phyloP scores from a whole-genome alignment of 768 basidiomycete species.

The Hydnum rufescens region DNA sequence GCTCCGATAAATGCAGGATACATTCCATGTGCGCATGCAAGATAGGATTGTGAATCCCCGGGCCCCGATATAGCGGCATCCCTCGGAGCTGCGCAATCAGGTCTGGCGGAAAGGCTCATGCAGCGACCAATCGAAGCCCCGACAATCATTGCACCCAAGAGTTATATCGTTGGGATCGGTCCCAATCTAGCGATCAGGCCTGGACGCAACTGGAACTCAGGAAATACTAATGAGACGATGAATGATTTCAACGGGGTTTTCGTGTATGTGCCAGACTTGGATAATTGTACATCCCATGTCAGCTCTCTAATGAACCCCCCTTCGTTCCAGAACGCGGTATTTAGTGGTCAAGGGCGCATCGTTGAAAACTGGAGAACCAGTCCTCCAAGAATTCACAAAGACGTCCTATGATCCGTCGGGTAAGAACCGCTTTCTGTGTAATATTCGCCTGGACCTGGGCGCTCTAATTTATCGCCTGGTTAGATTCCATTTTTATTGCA shows the following conservation, averaged over 20 bases:
- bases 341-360: conserved; percentile 76
- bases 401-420: no score
- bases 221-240: conserved; percentile 59
- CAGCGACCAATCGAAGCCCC: conserved; percentile 53
- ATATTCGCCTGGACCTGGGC: conserved; percentile 19
- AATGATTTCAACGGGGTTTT: conserved; percentile 60
- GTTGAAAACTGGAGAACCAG: conserved; percentile 63
- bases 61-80: conserved; percentile 79
- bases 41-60: conserved; percentile 63
- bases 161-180: conserved; percentile 83
- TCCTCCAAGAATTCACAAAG: conserved; percentile 34
- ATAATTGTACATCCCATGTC: background rate
- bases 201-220: conserved; percentile 64
- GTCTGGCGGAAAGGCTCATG: no score
- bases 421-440: conserved; percentile 21
- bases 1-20: conserved; percentile 25
- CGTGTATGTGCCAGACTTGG: conserved; percentile 46
- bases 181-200: conserved; percentile 74
- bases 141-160: conserved; percentile 59
- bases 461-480: background rate
- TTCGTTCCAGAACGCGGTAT: conserved; percentile 48
- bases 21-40: conserved; percentile 40
- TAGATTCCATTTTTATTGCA: conserved; percentile 67
- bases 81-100: conserved; percentile 77
- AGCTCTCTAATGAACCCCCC: no score